Evolutionary conservation across 192 early-diverging fungal species (phyloP), one percentile per base, ranked within the genome.

Genomic region (Funneliformis geosporum): DNA sequence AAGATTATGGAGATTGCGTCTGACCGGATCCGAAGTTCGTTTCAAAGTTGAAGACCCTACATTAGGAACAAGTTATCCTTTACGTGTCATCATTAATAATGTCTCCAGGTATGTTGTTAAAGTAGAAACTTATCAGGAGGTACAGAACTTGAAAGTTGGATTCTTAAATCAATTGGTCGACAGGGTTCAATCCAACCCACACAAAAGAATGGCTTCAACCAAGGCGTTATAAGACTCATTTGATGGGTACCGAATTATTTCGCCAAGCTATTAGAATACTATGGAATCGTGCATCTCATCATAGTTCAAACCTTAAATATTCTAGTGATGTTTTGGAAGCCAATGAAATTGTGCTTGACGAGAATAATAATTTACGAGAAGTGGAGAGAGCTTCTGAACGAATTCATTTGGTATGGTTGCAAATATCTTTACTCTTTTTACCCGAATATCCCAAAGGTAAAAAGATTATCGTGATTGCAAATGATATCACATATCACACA

Each of bases 401-500:
- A 98, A 99, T 91, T 92, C 87, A 75, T 92, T 91, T 78, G 98
- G 98, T 75, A 99, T 99, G 98, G 96, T 99, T 33, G 96, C 94
- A 0, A 98, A 95, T 95, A 85, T 96, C 40, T 87, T 97, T 73
- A 93, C 91, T 12, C 81, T 98, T 78, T 91, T 88, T 75, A 98
- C 98, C 98, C 72, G 96, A 98, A 85, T 95, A 94, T 84, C 98
- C n/a, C 38, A 86, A 89, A n/a, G n/a, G 89, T 76, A 92, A 97
- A 40, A 86, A 88, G 50, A 88, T 99, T 39, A 91, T 98, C 72
- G 95, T 98, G 23, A 94, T 99, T 87, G 96, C 96, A 80, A 99
- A 99, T 87, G 98, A 99, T 83, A 98, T 99, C 75, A 99, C 98
- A 12, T 96, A 89, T 86, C 93, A 95, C n/a, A n/a, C n/a, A n/a